phyloP scores from a whole-genome alignment of 371 early-diverging fungal species.

The Mortierella sp. region DNA sequence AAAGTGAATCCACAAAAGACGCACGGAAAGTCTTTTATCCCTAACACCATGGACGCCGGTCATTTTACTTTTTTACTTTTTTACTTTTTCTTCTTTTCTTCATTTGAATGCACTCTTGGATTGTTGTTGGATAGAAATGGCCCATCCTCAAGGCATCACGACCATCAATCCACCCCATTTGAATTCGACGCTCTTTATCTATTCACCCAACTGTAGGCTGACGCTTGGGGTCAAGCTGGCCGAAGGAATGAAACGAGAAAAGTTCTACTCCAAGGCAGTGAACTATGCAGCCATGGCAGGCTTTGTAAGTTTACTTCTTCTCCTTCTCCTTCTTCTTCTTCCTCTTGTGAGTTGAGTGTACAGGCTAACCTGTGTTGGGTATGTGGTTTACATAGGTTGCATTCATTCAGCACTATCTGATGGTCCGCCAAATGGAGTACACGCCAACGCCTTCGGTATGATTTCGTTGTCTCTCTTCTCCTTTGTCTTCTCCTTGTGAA shows the following conservation, averaged over 20 bases:
- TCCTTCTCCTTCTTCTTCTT: background rate
- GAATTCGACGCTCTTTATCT: constrained; percentile 61
- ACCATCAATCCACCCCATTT: constrained; percentile 63
- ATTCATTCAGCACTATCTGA: constrained; percentile 65
- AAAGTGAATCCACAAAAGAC: too few species aligned
- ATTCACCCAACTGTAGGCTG: constrained; percentile 68
- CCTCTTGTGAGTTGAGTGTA: background rate
- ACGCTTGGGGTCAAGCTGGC: constrained; percentile 54
- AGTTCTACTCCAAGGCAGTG: constrained; percentile 63
- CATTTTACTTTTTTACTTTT: background rate
- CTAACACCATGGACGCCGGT: too few species aligned
- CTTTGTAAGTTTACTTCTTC: constrained; percentile 19
- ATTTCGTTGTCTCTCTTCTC: background rate
- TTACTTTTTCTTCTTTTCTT: background rate
- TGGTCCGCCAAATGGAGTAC: constrained; percentile 79
- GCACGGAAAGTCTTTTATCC: too few species aligned
- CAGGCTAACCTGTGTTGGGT: background rate
- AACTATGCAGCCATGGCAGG: constrained; percentile 68
- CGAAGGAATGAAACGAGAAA: constrained; percentile 64
- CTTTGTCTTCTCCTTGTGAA: too few species aligned
- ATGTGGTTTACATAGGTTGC: constrained; percentile 45
- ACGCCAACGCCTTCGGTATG: constrained; percentile 80
- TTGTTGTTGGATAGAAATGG: constrained; percentile 56
- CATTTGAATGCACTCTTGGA: too few species aligned
- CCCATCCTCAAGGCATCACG: constrained; percentile 62